Base-by-base conservation (phyloP, 2,329 filamentous ascomycete species). In the Septoria linicola region DNA sequence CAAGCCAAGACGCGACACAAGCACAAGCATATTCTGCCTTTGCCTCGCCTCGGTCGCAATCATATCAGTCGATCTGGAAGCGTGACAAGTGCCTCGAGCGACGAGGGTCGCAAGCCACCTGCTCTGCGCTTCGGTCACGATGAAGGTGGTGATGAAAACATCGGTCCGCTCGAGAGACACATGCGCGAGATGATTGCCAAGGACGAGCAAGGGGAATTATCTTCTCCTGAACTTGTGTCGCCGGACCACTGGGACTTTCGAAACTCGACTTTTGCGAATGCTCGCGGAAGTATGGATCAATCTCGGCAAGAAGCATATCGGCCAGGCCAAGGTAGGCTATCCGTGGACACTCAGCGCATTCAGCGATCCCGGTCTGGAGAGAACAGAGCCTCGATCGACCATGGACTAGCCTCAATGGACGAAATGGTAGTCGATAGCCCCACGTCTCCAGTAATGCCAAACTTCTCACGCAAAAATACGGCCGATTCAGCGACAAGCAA, bases 91-190 rank as follows among this genome's bases (percentile, higher is more conserved):
- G 55, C 34, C 4, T 65, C 63, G 4, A 66, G 62, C 62, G 64
- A 59, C 53, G 59, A 58, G 48, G 67, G 60, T 52, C 76, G 74
- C 34, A 76, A 75, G 50, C 74, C 79, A 25, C 55, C 60, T 20
- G 41, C 51, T 3, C 20, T 53, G 10, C 77, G 80, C 45, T 78
- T 81, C 81, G 8, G 59, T 55, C 53, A 58, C 35, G 53, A 53
- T 13, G 54, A 59, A 39, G 57, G 53, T 4, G 67, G 70, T 11
- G 68, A 71, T 13, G 67, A 73, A 44, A 76, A 77, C 42, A 73
- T 68, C 16, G 75, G 73, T 6, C 73, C 76, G 4, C 64, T 78
- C 17, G 72, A 73, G 45, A 63, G 72, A 19, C 74, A 74, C 41
- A 71, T 77, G 66, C 66, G 70, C 39, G 59, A 67, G 8, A 61